Base-by-base conservation (phyloP, 257 asterid species). In the Petunia axillaris region DNA sequence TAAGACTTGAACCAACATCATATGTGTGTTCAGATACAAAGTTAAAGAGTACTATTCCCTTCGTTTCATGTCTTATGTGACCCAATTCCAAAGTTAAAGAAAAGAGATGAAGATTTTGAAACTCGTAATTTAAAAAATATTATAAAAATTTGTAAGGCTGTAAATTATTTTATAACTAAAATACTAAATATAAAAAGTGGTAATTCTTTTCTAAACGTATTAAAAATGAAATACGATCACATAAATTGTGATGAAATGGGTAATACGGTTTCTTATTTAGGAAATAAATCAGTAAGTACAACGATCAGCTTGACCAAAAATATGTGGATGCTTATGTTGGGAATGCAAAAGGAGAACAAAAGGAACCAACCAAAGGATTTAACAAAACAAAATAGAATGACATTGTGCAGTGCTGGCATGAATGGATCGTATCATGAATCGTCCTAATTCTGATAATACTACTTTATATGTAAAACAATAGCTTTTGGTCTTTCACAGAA, bases 391-490 rank as follows among this genome's bases (percentile, higher is more conserved):
- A n/a, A 76, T n/a, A 41, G 16, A 38, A 53, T 41, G 57, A 15
- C 35, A 75, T 37, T 35, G 14, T 75, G 4, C 48, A 38, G 3
- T 16, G 79, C 62, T 75, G 79, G 35, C 79, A 54, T 75, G 79
- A 53, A 75, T 75, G 79, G 64, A 36, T 64, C 71, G 6, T 11
- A 53, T 48, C 59, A 74, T 35, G 63, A 74, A 74, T 54, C 46
- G 53, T 25, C 25, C 25, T 54, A 37, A 55, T 76, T 38, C 15
- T 39, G 39, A 55, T 48, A 35, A 14, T 37, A 36, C 52, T 53
- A 1, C 35, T 38, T 54, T 35, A n/a, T 38, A 9, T 36, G 60
- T 55, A 55, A 52, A 37, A 40, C 55, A 4, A 0, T 55, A 76
- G 41, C 80, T 76, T 25, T 76, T 76, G 80, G 66, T 55, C 11